These are phyloP conservation scores for Mercurialis annua DNA, from an alignment of 345 rosid genomes.

Conservation along the genomic window DNA sequence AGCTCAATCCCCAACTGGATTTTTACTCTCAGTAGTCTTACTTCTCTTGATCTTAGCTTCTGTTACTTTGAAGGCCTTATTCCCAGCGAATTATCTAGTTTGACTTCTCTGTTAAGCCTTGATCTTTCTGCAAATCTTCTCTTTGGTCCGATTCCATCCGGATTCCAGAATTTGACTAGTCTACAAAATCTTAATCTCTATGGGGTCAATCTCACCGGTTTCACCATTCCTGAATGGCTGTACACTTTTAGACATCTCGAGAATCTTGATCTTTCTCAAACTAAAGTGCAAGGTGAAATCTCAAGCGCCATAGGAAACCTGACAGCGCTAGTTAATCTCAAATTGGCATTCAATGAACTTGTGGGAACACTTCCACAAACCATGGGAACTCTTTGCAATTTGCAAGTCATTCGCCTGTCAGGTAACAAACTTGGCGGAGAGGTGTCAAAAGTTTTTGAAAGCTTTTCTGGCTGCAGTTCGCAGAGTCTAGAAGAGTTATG, in stretches of 20 bases:
- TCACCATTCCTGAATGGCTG: neutral
- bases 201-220: neutral
- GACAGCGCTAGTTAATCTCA: neutral
- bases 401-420: neutral
- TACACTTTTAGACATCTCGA: neutral
- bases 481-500: neutral
- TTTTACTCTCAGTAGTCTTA: too few relatives aligned
- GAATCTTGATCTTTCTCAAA: neutral
- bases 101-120: too few relatives aligned
- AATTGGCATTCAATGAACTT: constrained; percentile 5
- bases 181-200: neutral
- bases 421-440: neutral
- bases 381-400: constrained; percentile 8
- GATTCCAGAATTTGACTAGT: neutral
- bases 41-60: too few relatives aligned
- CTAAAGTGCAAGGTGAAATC: constrained; percentile 8
- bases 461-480: constrained; percentile 3
- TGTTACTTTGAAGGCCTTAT: too few relatives aligned
- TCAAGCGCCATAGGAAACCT: constrained; percentile 1
- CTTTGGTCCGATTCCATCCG: constrained; percentile 7
- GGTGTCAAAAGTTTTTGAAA: neutral
- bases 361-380: constrained; percentile 7
- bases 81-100: too few relatives aligned
- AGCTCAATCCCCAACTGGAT: too few relatives aligned
- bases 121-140: too few relatives aligned